A percentile compares a stretch with the other conserved stretches of the same genome.
These are phyloP conservation scores for Irpex sp. DNA, from an alignment of 1,284 basidiomycete species.

Conservation along the genomic window DNA sequence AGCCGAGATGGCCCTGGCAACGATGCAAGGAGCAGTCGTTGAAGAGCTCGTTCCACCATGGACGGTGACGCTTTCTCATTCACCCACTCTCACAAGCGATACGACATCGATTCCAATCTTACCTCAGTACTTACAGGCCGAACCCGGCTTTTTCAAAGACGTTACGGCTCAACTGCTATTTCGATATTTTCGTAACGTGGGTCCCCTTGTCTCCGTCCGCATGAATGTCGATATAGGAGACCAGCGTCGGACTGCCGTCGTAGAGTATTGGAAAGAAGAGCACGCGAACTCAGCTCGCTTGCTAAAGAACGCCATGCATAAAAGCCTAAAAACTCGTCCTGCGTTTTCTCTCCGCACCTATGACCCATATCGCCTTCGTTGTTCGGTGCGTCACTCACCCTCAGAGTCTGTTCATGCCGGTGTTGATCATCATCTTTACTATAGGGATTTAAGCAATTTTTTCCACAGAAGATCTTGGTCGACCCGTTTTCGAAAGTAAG, in stretches of 20 bases:
- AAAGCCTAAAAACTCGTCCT: not conserved
- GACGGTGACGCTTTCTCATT: conserved; percentile 1
- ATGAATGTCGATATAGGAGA: conserved; percentile 1
- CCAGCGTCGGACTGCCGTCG: not conserved
- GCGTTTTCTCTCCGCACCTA: conserved; percentile 1
- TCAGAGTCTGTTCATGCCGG: not conserved
- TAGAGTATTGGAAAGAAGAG: conserved; percentile 7
- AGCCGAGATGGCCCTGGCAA: conserved; percentile 12
- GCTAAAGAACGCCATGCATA: not conserved
- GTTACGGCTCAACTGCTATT: not conserved
- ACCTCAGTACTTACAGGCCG: not conserved
- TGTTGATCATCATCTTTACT: not conserved
- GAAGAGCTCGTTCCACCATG: not conserved
- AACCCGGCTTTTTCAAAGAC: not conserved
- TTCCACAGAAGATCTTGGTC: not conserved
- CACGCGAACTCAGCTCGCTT: not conserved
- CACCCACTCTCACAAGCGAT: not conserved
- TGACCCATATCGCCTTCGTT: not conserved
- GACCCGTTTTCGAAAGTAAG: too few relatives aligned
- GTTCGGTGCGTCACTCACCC: not conserved
- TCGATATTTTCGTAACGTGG: conserved; percentile 2
- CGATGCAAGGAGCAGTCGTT: conserved; percentile 1
- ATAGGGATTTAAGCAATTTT: not conserved
- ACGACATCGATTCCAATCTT: not conserved
- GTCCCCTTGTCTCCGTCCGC: conserved; percentile 6